phyloP scores from a whole-genome alignment of 768 basidiomycete species.

The Mycena haematopus region DNA sequence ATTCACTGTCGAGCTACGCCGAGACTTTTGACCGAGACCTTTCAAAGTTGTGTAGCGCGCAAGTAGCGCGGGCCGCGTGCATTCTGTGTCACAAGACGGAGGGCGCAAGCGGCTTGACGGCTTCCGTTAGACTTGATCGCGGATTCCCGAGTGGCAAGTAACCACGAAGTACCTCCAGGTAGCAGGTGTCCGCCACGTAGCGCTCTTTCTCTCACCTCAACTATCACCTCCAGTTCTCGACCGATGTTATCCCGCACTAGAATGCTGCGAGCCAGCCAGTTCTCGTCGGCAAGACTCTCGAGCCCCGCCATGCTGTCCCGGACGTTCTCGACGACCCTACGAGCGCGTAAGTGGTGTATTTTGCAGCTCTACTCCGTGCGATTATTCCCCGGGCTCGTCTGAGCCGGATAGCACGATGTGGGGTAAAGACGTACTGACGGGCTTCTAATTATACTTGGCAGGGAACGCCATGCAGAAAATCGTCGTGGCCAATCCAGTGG shows the following conservation, averaged over 20 bases:
- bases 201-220: background rate
- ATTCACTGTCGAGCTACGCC: no score
- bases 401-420: background rate
- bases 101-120: conserved; percentile 1
- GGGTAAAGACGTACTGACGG: background rate
- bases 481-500: conserved; percentile 84
- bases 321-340: conserved; percentile 15
- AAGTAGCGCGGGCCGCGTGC: conserved; percentile 1
- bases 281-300: conserved; percentile 2
- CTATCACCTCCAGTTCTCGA: conserved; percentile 15
- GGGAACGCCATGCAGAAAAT: conserved; percentile 58
- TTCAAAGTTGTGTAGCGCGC: no score
- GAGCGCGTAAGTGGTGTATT: conserved; percentile 17
- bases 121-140: background rate
- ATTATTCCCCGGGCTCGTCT: conserved; percentile 7
- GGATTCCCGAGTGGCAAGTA: background rate
- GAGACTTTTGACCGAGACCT: no score
- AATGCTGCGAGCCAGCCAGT: conserved; percentile 22
- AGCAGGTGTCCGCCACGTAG: conserved; percentile 20
- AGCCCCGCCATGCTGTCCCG: background rate
- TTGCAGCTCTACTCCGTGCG: background rate
- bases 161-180: background rate
- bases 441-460: conserved; percentile 18
- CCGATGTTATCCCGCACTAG: conserved; percentile 20
- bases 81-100: background rate